Evolutionary conservation across 345 rosid genomes (phyloP).

Genomic region (Abelmoschus esculentus): DNA sequence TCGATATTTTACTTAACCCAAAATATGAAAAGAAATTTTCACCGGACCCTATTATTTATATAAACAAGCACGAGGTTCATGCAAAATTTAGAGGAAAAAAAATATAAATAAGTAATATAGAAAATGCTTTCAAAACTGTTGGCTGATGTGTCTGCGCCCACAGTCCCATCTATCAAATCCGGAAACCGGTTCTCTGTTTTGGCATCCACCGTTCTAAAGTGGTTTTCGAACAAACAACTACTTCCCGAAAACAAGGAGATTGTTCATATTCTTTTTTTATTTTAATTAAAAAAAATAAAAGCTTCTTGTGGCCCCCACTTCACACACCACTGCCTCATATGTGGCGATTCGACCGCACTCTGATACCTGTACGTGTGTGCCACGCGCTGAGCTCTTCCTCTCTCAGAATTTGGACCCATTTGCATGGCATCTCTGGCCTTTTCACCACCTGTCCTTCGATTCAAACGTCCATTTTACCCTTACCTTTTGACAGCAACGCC

Average conservation of each 20-base stretch:
- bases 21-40: no score
- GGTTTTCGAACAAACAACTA: conserved; percentile 23
- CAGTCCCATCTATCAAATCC: conserved; percentile 27
- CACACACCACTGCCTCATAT: conserved; percentile 17
- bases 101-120: background rate
- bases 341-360: conserved; percentile 93
- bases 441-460: conserved; percentile 1
- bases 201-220: background rate
- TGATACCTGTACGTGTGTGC: conserved; percentile 37
- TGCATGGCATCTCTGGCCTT: conserved; percentile 40
- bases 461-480: conserved; percentile 15
- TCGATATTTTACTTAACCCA: no score
- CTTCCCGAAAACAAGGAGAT: conserved; percentile 72
- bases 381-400: conserved; percentile 45
- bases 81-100: background rate
- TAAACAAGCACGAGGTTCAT: conserved; percentile 4
- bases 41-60: no score
- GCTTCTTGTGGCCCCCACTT: conserved; percentile 18
- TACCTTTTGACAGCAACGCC: no score
- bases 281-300: background rate
- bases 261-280: background rate
- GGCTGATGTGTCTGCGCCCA: conserved; percentile 41
- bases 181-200: conserved; percentile 42
- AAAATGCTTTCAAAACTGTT: conserved; percentile 27
- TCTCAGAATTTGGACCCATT: conserved; percentile 18